Base-by-base conservation (phyloP, 2,329 filamentous ascomycete species). In the Lasiodiplodia hormozganensis region DNA sequence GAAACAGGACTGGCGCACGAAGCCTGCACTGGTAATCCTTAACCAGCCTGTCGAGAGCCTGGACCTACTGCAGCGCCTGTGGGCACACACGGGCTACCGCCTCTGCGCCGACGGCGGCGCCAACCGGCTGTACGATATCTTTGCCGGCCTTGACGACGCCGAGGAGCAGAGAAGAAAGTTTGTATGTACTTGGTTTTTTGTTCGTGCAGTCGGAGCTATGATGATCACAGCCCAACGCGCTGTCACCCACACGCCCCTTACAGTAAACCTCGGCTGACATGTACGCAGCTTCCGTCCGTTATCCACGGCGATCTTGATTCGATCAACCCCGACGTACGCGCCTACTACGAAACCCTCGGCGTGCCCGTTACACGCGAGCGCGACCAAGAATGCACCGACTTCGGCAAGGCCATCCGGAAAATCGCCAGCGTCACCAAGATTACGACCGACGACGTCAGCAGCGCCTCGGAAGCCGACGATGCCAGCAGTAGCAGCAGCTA, bases 281-380 rank as follows among this genome's bases (percentile, higher is more conserved):
- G 31, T 18, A 7, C 38, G 12, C 56, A 79, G 77, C 72, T 79
- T 21, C 82, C 81, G 28, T 73, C 92, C 75, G 84, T 87, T 67
- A 94, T 99, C 70, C 89, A 97, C 73, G 96, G 96, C 57, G 96
- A 99, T 77, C 86, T 99, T 11, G 96, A 99, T 81, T 98, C 95
- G 4, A 83, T 98, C 21, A 82, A 82, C 3, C 83, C 87, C 11
- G 80, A 87, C 14, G 86, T 92, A 12, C 85, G 85, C 65, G 74
- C 84, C n/a, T 90, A 91, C 79, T 97, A 94, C 80, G 83, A 86
- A 40, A 81, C 83, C 25, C 84, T 85, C 65, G 78, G 84, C 34
- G 86, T 28, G 28, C 16, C 43, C 43, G n/a, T 47, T 16, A n/a
- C 43, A 18, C 83, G 89, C 73, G 89, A 95, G 71, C 78, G 84